Evolutionary conservation across 257 asterid genomes (phyloP).

Genomic region (Lycium ferocissimum): DNA sequence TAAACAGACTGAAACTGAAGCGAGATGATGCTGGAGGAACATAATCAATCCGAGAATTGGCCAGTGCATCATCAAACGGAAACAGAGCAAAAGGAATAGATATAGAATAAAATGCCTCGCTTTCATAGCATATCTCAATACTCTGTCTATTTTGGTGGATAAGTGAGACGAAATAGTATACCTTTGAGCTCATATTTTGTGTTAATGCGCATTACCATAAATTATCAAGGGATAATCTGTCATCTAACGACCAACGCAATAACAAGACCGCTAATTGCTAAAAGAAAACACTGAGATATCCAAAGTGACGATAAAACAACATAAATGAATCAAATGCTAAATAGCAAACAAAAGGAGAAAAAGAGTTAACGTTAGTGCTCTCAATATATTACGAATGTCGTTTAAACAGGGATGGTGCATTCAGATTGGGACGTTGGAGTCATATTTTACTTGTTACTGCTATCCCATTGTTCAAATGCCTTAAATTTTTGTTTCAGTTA

Average conservation of each 20-base stretch:
- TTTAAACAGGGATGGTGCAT: background rate
- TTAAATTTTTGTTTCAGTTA: background rate
- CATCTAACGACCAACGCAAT: slow-evolving; percentile 2
- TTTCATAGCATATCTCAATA: background rate
- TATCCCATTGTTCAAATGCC: background rate
- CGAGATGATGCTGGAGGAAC: background rate
- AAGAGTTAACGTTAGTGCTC: background rate
- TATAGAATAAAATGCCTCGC: background rate
- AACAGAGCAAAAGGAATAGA: background rate
- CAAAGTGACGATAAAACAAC: background rate
- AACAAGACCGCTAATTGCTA: background rate
- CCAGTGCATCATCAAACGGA: background rate
- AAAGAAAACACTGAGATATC: background rate
- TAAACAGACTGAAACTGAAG: background rate
- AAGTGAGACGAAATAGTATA: background rate
- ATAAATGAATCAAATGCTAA: background rate
- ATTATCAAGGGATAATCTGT: background rate
- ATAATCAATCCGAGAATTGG: background rate
- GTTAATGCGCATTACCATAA: background rate
- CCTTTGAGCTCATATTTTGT: background rate
- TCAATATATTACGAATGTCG: background rate
- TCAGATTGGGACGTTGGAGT: background rate
- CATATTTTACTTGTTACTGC: background rate
- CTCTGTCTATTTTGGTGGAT: background rate
- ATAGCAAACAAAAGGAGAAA: background rate